Conservation (phyloP, 805 yeast genomes). For the Komagataella pastoris region DNA sequence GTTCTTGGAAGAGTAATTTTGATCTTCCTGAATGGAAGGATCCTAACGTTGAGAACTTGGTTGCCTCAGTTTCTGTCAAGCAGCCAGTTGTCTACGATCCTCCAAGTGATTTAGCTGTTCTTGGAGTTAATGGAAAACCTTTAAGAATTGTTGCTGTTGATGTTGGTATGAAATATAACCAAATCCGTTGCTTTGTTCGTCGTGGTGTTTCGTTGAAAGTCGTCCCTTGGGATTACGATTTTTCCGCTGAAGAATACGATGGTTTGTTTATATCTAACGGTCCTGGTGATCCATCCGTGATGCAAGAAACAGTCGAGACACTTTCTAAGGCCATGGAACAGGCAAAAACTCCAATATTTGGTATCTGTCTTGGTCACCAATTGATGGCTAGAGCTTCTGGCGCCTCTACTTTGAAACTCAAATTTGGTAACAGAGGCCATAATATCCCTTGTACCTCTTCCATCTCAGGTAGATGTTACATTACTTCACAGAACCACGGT, state of each 20-base stretch:
- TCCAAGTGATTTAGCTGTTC: slow-evolving; percentile 31
- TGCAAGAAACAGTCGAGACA: slow-evolving; percentile 52
- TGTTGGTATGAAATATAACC: slow-evolving; percentile 97
- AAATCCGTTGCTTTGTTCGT: slow-evolving; percentile 89
- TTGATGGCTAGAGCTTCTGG: slow-evolving; percentile 91
- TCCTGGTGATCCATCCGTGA: slow-evolving; percentile 96
- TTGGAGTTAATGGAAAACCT: slow-evolving; percentile 61
- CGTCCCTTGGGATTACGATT: slow-evolving; percentile 92
- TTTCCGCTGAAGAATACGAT: slow-evolving; percentile 69
- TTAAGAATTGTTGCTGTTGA: slow-evolving; percentile 83
- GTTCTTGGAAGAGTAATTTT: slow-evolving; percentile 49
- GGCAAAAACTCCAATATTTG: slow-evolving; percentile 81
- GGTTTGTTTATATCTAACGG: slow-evolving; percentile 96
- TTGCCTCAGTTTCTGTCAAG: slow-evolving; percentile 75
- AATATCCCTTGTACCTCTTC: slow-evolving; percentile 91
- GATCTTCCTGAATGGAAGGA: slow-evolving; percentile 82
- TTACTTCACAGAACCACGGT: slow-evolving; percentile 98
- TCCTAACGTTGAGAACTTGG: slow-evolving; percentile 86
- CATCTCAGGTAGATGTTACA: slow-evolving; percentile 90
- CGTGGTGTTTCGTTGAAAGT: slow-evolving; percentile 95
- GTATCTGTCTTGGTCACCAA: slow-evolving; percentile 98
- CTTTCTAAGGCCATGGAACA: slow-evolving; percentile 43
- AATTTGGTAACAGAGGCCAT: slow-evolving; percentile 99
- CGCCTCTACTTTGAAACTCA: slow-evolving; percentile 81
- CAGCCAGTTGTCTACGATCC: slow-evolving; percentile 73